A percentile compares a stretch with the other conserved stretches of the same genome.
These are phyloP conservation scores for Platismatia glauca DNA, from an alignment of 495 filamentous ascomycete genomes.

Conservation along the genomic window DNA sequence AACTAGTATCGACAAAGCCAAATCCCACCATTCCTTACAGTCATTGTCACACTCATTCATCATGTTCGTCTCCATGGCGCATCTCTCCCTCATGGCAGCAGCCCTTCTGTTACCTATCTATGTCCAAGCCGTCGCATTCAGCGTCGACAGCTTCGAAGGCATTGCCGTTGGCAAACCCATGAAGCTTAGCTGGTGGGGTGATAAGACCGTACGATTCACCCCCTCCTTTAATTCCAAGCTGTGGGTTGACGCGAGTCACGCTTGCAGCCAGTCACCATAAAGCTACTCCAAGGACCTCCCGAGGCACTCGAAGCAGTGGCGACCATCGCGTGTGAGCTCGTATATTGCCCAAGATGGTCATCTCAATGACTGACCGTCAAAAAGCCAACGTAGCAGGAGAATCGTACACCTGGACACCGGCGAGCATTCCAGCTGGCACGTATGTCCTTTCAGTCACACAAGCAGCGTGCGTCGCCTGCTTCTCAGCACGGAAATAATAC, in stretches of 20 bases:
- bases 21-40: neutral
- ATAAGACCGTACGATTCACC: constrained; percentile 17
- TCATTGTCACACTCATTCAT: neutral
- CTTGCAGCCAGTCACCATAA: constrained; percentile 20
- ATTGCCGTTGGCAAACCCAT: constrained; percentile 18
- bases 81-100: neutral
- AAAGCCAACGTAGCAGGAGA: neutral
- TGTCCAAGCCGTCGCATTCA: constrained; percentile 17
- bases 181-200: constrained; percentile 18
- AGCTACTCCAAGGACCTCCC: constrained; percentile 11
- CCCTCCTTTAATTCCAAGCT: neutral
- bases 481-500: neutral
- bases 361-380: neutral
- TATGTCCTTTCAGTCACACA: constrained; percentile 23
- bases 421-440: neutral
- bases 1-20: neutral
- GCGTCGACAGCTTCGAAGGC: constrained; percentile 14
- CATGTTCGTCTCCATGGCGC: constrained; percentile 10
- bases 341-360: neutral
- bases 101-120: constrained; percentile 3
- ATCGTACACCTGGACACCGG: constrained; percentile 17
- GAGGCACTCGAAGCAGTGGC: constrained; percentile 10
- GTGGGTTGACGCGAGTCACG: neutral
- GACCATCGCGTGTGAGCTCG: constrained; percentile 17
- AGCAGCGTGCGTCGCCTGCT: neutral